Evolutionary conservation across 1,284 basidiomycete genomes (phyloP), one percentile per base, ranked within the genome.

Genomic region (Irpex lacteus): DNA sequence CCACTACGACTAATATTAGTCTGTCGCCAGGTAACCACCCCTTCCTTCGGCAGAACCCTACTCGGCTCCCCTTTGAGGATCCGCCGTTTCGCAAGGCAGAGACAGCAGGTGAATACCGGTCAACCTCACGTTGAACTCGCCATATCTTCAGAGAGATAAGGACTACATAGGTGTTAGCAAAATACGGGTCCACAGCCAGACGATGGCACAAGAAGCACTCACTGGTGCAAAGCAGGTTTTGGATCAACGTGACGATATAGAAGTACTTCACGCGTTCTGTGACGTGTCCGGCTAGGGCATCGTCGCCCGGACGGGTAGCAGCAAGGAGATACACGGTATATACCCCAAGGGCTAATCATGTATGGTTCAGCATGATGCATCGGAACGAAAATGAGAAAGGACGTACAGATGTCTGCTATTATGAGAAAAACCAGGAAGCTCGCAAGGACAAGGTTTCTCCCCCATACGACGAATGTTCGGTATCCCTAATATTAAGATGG

Each of bases 81-180:
- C 47, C 60, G 9, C 58, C 53, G 34, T 57, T 63, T 4, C 61
- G 47, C 18, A 65, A 8, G 15, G 52, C 53, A 6, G 19, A 26
- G 21, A 47, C 21, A 13, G 50, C n/a, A 36, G 61, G 53, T 4
- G 61, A 63, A 37, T 62, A 60, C 1, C 61, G 49, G 37, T 63
- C 64, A 2, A 65, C 64, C 49, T 65, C 64, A 1, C 18, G 47
- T 36, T 63, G 58, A 5, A 65, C 64, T 52, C 53, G 61, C 64
- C 64, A 65, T 13, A 65, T 65, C 64, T 65, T 65, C 37, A 60
- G 62, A 2, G 64, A 62, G 13, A 65, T 65, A 15, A 65, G 59
- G 40, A 61, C 64, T 65, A 40, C 2, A 7, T 4, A 1, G 11
- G 2, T 32, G 13, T 38, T 21, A 49, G 47, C 8, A 15, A 57